Evolutionary conservation across 1,139 yeast species (phyloP), one percentile per base, ranked within the genome.

Genomic region (Chernovozyma aurita): DNA sequence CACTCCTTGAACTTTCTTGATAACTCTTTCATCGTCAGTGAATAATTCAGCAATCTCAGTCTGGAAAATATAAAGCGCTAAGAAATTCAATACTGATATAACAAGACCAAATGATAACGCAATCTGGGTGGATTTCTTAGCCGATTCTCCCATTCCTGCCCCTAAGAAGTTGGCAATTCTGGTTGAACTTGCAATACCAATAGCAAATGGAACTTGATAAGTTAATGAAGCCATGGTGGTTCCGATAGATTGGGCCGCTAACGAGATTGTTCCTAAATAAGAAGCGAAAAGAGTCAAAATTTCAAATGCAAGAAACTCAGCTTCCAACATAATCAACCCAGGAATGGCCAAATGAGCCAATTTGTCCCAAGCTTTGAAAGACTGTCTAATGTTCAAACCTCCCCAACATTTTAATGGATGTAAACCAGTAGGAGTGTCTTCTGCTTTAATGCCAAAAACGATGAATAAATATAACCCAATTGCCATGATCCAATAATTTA

Each of bases 111-210:
- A 69, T 2, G 55, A 39, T 33, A 74, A 55, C 1, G 77, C 63
- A 27, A 75, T 76, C 37, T 60, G 53, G 3, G 80, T 70, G 1
- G 78, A 57, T 4, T 52, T 61, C 38, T 57, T 58, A 7, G 81
- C 80, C 12, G 76, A 63, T 3, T 52, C 46, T 4, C 67, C 70
- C 35, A 75, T 53, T 5, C 73, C 76, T 11, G 81, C 80, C 17
- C 82, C 82, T 41, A 76, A 61, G 42, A 68, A 76, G 47, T 76
- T 76, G 21, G 81, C 81, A 42, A 76, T 73, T 48, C 82, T 63
- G 3, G 82, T 75, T 3, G 79, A 73, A 3, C 78, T 67, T 3
- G 81, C 81, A 48, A 76, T 76, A 3, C 80, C 78, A 35, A 76
- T 72, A 7, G 80, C 81, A 51, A 76, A 76, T 24, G 82, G 81